Percentiles rank a stretch among this genome's conserved stretches.
phyloP scores from a whole-genome alignment of 2,329 filamentous ascomycete species.

The Myriosclerotinia curreyana region DNA sequence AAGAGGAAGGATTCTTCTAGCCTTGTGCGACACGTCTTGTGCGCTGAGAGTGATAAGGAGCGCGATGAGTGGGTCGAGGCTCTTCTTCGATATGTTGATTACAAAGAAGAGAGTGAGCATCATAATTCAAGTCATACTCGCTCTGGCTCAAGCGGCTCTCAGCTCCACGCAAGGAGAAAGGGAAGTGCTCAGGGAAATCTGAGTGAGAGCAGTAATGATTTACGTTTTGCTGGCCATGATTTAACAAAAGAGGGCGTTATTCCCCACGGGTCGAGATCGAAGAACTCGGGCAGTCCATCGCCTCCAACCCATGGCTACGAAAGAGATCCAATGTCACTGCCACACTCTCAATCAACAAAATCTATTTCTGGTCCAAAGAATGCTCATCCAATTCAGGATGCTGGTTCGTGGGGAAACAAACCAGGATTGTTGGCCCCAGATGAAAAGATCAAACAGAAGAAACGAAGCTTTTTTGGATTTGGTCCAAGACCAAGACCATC shows the following conservation, averaged over 20 bases:
- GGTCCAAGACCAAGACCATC: slow-evolving; percentile 59
- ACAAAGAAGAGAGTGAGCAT: slow-evolving; percentile 58
- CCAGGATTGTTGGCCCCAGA: slow-evolving; percentile 53
- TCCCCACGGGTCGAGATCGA: slow-evolving; percentile 37
- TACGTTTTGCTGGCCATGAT: slow-evolving; percentile 42
- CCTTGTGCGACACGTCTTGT: slow-evolving; percentile 88
- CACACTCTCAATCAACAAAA: slow-evolving; percentile 43
- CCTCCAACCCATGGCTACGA: slow-evolving; percentile 36
- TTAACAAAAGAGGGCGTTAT: slow-evolving; percentile 39
- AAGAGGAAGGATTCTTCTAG: slow-evolving; percentile 93
- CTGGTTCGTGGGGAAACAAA: slow-evolving; percentile 82
- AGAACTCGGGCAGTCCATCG: slow-evolving; percentile 37
- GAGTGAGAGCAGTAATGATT: slow-evolving; percentile 42
- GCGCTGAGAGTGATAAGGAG: slow-evolving; percentile 90
- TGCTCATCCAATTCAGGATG: slow-evolving; percentile 77
- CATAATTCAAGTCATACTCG: slow-evolving; percentile 47
- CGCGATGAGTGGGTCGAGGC: slow-evolving; percentile 92
- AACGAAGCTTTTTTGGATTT: slow-evolving; percentile 73
- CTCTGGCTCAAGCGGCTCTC: slow-evolving; percentile 42
- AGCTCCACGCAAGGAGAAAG: slow-evolving; percentile 48
- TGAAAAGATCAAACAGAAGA: slow-evolving; percentile 74
- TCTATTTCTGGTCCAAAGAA: slow-evolving; percentile 85
- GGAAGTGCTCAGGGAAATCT: slow-evolving; percentile 38
- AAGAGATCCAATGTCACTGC: slow-evolving; percentile 32
- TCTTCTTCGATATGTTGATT: slow-evolving; percentile 84